These are phyloP conservation scores for Macroventuria anomochaeta DNA, from an alignment of 2,329 filamentous ascomycete species.

Conservation along the genomic window DNA sequence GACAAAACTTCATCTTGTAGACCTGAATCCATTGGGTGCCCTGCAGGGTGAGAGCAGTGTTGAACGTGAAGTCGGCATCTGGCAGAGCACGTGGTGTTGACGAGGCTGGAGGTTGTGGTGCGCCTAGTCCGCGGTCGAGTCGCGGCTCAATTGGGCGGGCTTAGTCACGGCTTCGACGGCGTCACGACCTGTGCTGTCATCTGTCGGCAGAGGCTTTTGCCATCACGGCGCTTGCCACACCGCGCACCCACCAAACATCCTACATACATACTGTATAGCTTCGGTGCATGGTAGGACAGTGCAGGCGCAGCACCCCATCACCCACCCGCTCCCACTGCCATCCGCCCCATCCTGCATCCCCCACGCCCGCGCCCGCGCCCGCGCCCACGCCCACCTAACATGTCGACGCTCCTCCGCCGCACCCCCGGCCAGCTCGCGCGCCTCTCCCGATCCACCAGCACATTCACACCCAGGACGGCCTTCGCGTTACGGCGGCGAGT, in stretches of 20 bases:
- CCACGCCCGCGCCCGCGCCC: conserved; percentile 33
- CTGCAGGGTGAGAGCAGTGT: no score
- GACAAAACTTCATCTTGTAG: no score
- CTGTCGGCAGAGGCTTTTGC: conserved; percentile 13
- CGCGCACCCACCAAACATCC: conserved; percentile 1
- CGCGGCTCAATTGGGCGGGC: conserved; percentile 3
- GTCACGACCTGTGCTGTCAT: conserved; percentile 14
- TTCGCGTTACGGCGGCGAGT: conserved; percentile 44
- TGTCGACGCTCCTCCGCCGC: conserved; percentile 71
- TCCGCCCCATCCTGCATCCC: conserved; percentile 24
- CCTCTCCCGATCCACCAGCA: conserved; percentile 64
- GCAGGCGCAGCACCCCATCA: neutral
- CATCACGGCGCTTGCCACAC: conserved; percentile 17
- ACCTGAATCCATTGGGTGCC: no score
- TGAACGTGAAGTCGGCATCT: no score
- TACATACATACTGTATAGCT: neutral
- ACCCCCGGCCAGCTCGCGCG: conserved; percentile 68
- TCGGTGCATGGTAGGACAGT: conserved; percentile 5
- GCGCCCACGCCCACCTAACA: conserved; percentile 41
- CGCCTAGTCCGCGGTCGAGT: conserved; percentile 2
- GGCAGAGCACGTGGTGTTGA: neutral
- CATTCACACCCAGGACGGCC: conserved; percentile 59
- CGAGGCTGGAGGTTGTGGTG: neutral
- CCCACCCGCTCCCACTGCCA: neutral
- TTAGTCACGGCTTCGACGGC: conserved; percentile 12